Evolutionary conservation across 805 yeast genomes (phyloP), one percentile per base, ranked within the genome.

Genomic region (Kodamaea restingae): DNA sequence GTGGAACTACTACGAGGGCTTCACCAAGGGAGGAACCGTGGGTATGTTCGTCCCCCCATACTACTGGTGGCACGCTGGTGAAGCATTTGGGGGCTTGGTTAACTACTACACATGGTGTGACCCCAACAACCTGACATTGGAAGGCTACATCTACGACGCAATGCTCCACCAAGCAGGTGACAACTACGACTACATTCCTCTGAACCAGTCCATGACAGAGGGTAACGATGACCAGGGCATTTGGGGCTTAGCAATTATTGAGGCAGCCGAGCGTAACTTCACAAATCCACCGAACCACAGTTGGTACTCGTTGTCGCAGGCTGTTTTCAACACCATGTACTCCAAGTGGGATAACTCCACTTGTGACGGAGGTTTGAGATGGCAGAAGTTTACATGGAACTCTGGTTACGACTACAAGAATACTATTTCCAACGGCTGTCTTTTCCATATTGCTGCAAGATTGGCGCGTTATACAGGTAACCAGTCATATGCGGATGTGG

Each of bases 331-430:
- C 59, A 83, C 95, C 25, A 90, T 91, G 95, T 80, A 85, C 28
- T 64, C 71, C 21, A 76, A 97, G 60, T 91, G 98, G 98, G 96
- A 90, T 60, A 49, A 58, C 6, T 56, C 51, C 3, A 54, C 68
- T 40, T 91, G 98, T 65, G 75, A 71, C 32, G 98, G 98, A 43
- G 98, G 98, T 1, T 65, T 91, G 44, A 73, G 97, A 62, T 91
- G 98, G 98, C 98, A 91, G 68, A 91, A 91, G 54, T 91, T 82
- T 67, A 73, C 81, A 41, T 90, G 96, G 95, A 91, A 91, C 59
- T 73, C 87, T 5, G 98, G 98, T 45, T 91, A 88, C 59, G 84
- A 86, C 60, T 91, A 91, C 63, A 91, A 91, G 61, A 91, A 91
- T 60, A 69, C 96, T 26, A 87, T 90, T 42, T 74, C 95, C n/a